Percentiles rank a stretch among this genome's conserved stretches.
These are phyloP conservation scores for Globisporangium nagaii DNA, from an alignment of 352 stramenopile species.

Conservation along the genomic window DNA sequence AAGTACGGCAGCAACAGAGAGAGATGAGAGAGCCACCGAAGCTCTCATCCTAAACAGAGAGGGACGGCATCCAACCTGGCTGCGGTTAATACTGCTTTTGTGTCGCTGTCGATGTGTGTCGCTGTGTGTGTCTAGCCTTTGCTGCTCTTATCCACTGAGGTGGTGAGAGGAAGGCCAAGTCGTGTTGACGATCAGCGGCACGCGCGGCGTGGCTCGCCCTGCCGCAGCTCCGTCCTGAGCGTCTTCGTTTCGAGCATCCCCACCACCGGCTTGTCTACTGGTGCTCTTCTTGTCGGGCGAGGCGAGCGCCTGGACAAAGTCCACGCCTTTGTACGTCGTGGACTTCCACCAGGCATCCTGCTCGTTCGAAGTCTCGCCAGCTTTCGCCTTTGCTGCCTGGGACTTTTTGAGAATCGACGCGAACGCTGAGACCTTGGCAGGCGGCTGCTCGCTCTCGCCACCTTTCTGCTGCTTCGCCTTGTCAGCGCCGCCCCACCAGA, in stretches of 20 bases:
- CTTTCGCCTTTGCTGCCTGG: constrained; percentile 6
- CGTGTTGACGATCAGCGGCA: constrained; percentile 31
- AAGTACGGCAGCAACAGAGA: no score
- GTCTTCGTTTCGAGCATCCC: not conserved
- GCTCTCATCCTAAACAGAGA: no score
- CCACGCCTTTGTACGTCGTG: constrained; percentile 64
- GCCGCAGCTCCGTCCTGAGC: not conserved
- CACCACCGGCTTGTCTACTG: constrained; percentile 7
- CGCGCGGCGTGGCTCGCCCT: constrained; percentile 16
- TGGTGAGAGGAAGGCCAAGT: constrained; percentile 29
- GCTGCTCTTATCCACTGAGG: not conserved
- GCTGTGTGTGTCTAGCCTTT: no score
- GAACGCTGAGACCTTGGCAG: constrained; percentile 10
- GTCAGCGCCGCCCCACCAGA: constrained; percentile 45
- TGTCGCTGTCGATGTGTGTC: not conserved
- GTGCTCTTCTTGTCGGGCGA: constrained; percentile 11
- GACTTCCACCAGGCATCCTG: constrained; percentile 64
- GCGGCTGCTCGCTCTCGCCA: constrained; percentile 21
- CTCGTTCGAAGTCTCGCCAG: constrained; percentile 7
- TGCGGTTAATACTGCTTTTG: not conserved
- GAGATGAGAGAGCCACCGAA: not conserved
- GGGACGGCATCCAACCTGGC: no score
- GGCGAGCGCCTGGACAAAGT: constrained; percentile 43
- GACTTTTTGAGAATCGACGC: constrained; percentile 20
- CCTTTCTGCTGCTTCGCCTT: constrained; percentile 11